Percentiles rank a stretch among this genome's conserved stretches.
These are phyloP conservation scores for Zygosaccharomyces sapae DNA, from an alignment of 1,139 yeast species.

Conservation along the genomic window DNA sequence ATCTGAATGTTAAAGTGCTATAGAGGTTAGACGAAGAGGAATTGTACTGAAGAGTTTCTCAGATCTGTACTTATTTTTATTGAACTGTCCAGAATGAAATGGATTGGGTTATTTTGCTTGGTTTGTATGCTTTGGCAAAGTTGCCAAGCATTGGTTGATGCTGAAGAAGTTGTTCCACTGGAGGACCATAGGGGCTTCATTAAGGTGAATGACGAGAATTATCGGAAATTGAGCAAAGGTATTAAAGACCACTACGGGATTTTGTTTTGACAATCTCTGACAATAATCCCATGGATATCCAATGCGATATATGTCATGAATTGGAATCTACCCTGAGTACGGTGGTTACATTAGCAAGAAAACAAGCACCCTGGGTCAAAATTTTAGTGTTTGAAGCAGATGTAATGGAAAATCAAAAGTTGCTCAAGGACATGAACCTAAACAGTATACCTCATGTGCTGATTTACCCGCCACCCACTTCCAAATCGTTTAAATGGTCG, in stretches of 20 bases:
- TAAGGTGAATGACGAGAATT: slow-evolving; percentile 35
- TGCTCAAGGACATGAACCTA: slow-evolving; percentile 43
- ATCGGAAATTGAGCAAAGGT: slow-evolving; percentile 33
- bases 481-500: slow-evolving; percentile 27
- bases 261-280: slow-evolving; percentile 44
- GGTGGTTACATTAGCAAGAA: slow-evolving; percentile 45
- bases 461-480: slow-evolving; percentile 52
- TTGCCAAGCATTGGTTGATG: slow-evolving; percentile 8
- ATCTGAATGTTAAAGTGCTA: slow-evolving; percentile 1
- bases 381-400: slow-evolving; percentile 52
- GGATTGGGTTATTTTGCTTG: not conserved
- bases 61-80: not conserved
- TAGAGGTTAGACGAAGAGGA: not conserved
- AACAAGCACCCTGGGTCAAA: slow-evolving; percentile 41
- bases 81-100: not conserved
- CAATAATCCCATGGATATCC: slow-evolving; percentile 30
- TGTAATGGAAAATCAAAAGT: slow-evolving; percentile 41
- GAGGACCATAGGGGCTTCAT: slow-evolving; percentile 29
- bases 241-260: slow-evolving; percentile 43
- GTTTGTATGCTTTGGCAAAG: not conserved
- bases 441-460: slow-evolving; percentile 59
- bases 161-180: slow-evolving; percentile 5
- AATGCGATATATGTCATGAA: slow-evolving; percentile 43
- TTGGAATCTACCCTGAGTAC: slow-evolving; percentile 41
- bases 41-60: not conserved